Evolutionary conservation across 495 filamentous ascomycete genomes (phyloP), one percentile per base, ranked within the genome.

Genomic region (Lindgomyces ingoldianus): DNA sequence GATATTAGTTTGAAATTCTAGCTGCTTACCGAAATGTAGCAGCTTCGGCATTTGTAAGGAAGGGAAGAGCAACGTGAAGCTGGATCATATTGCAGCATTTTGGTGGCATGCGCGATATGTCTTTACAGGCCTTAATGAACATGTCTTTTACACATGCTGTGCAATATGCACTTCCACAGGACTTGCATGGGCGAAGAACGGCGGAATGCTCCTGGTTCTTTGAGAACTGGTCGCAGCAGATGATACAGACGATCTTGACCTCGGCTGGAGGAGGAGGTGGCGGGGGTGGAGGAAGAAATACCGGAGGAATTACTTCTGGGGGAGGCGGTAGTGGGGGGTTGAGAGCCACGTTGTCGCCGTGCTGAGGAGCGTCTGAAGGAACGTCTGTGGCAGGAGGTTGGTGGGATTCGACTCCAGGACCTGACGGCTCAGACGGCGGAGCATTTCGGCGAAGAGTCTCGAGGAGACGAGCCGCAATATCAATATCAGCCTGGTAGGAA

Each of bases 81-180:
- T 60, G 71, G 26, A 75, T 47, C 21, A 69, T 52, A 27, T 24
- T 56, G 60, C 73, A 75, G 60, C 73, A 75, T 18, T 57, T 60
- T 10, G 73, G 71, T 1, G 73, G 73, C 73, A 75, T 75, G 11
- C 70, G 44, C 3, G 64, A 39, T 29, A 26, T 24, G 36, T 75
- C 70, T 16, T 58, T 52, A n/a, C 58, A 69, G 12, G 73, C 71
- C 9, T 51, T 45, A 2, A 60, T 33, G 62, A 75, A 75, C 69
- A 73, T 72, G 24, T 66, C 60, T n/a, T 53, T 61, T 2, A 73
- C 16, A 52, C 73, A 75, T 9, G 51, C 51, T 9, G 33, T 22
- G 57, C 73, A 75, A 51, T 72, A 75, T 44, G 36, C 33, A 49
- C 46, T 67, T 12, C 19, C n/a, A 51, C 73, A 75, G 16, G 11